phyloP scores from a whole-genome alignment of 1,139 yeast species.

The Candida mesenterica region DNA sequence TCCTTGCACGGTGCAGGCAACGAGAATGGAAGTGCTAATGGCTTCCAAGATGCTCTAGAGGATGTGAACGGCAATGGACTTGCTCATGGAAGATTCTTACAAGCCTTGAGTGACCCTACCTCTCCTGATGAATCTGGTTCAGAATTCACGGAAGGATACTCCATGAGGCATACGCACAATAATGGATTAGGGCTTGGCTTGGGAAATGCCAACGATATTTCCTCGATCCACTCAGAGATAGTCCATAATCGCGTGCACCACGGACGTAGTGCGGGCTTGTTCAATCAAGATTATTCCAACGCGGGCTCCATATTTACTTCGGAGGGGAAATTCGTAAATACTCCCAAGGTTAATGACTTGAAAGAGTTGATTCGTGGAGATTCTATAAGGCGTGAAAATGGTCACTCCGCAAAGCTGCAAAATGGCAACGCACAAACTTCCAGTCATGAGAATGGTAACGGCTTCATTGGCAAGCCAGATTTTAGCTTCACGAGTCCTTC shows the following conservation, averaged over 20 bases:
- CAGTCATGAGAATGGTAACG: not conserved
- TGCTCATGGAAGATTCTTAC: slow-evolving; percentile 5
- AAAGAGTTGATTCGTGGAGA: slow-evolving; percentile 24
- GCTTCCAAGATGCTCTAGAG: slow-evolving; percentile 1
- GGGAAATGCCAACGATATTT: slow-evolving; percentile 43
- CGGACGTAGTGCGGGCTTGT: slow-evolving; percentile 7
- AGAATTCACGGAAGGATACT: slow-evolving; percentile 8
- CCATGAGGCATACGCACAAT: slow-evolving; percentile 10
- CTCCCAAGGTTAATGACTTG: slow-evolving; percentile 49
- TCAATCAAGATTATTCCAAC: slow-evolving; percentile 15
- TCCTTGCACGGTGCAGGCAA: slow-evolving; percentile 2
- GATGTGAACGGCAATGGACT: slow-evolving; percentile 4
- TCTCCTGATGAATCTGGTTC: slow-evolving; percentile 7
- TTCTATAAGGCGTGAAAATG: not conserved
- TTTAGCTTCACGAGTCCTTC: slow-evolving; percentile 12
- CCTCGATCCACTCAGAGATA: slow-evolving; percentile 42
- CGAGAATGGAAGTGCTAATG: not conserved
- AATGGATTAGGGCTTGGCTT: slow-evolving; percentile 30
- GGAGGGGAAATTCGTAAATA: slow-evolving; percentile 14
- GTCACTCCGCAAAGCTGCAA: not conserved
- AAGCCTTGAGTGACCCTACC: slow-evolving; percentile 4
- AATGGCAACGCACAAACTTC: not conserved
- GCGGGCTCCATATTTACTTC: slow-evolving; percentile 21
- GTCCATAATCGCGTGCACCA: slow-evolving; percentile 16
- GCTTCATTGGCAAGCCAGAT: slow-evolving; percentile 8